Percentiles rank a stretch among this genome's conserved stretches.
Evolutionary conservation across 352 stramenopile species (phyloP).

Genomic region (Globisporangium camurandrum): DNA sequence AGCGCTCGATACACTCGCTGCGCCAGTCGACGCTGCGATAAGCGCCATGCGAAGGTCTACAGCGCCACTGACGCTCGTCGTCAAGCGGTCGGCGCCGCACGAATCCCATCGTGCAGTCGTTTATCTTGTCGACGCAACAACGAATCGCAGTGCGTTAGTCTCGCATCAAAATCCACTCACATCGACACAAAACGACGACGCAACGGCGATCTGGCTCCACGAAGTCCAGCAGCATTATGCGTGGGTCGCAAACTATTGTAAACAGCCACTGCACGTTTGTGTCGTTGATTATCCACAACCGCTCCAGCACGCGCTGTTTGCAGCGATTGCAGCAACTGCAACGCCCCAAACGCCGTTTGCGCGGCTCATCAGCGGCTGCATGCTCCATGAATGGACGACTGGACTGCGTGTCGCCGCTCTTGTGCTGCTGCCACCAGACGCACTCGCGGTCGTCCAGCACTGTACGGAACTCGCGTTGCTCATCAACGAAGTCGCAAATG

Average conservation of each 20-base stretch:
- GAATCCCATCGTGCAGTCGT: conserved; percentile 4
- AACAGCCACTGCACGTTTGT: conserved; percentile 6
- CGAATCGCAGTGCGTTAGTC: background rate
- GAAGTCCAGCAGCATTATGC: conserved; percentile 3
- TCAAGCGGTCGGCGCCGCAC: conserved; percentile 1
- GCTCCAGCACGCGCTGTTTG: conserved; percentile 2
- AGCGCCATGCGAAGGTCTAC: conserved; percentile 3
- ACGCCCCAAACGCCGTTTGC: background rate
- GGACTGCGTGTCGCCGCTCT: background rate
- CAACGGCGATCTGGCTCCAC: conserved; percentile 3
- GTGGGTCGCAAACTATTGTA: conserved; percentile 2
- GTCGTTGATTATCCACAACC: conserved; percentile 3
- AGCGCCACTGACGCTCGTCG: conserved; percentile 5
- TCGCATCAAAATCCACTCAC: conserved; percentile 3
- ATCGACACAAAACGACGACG: background rate
- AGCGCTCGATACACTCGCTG: background rate
- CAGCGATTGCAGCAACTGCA: background rate
- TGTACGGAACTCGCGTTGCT: conserved; percentile 11
- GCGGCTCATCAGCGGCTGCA: conserved; percentile 7
- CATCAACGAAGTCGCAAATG: conserved; percentile 6
- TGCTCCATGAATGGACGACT: conserved; percentile 7
- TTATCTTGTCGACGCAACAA: conserved; percentile 8
- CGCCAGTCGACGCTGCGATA: background rate
- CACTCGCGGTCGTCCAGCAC: background rate
- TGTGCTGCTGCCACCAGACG: background rate